Conservation (phyloP, 495 filamentous ascomycete species). For the Penicillium arizonense region DNA sequence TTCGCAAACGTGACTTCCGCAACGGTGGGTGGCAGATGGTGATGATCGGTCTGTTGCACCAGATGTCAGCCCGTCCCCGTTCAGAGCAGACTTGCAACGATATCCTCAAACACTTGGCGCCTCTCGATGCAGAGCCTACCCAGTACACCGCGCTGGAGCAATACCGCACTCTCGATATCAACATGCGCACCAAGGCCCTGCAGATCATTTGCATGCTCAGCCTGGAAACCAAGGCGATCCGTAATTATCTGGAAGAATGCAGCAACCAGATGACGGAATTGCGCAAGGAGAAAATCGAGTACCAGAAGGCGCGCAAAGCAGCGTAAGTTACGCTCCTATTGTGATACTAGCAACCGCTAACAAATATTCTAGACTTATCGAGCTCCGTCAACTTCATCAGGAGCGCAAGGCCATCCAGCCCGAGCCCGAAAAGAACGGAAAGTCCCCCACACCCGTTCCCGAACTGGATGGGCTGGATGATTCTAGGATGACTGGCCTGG, state of each 20-base stretch:
- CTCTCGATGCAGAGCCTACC: constrained; percentile 68
- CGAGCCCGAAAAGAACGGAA: constrained; percentile 45
- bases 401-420: constrained; percentile 84
- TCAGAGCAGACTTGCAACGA: constrained; percentile 72
- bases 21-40: constrained; percentile 91
- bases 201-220: constrained; percentile 86
- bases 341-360: constrained; percentile 10
- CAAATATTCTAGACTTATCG: constrained; percentile 62
- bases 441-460: constrained; percentile 63
- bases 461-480: constrained; percentile 56
- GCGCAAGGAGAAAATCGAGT: constrained; percentile 92
- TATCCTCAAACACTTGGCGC: constrained; percentile 75
- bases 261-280: constrained; percentile 88
- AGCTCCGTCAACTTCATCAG: constrained; percentile 78
- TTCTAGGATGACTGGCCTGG: constrained; percentile 65
- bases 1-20: constrained; percentile 80
- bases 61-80: constrained; percentile 73
- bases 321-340: constrained; percentile 59
- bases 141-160: constrained; percentile 66
- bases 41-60: constrained; percentile 80
- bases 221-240: constrained; percentile 79
- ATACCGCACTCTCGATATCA: constrained; percentile 76
- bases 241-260: constrained; percentile 86
- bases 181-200: constrained; percentile 74
- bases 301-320: constrained; percentile 77